Evolutionary conservation across 148 eudicot genomes (phyloP), one percentile per base, ranked within the genome.

Genomic region (Heliamphora exappendiculata): DNA sequence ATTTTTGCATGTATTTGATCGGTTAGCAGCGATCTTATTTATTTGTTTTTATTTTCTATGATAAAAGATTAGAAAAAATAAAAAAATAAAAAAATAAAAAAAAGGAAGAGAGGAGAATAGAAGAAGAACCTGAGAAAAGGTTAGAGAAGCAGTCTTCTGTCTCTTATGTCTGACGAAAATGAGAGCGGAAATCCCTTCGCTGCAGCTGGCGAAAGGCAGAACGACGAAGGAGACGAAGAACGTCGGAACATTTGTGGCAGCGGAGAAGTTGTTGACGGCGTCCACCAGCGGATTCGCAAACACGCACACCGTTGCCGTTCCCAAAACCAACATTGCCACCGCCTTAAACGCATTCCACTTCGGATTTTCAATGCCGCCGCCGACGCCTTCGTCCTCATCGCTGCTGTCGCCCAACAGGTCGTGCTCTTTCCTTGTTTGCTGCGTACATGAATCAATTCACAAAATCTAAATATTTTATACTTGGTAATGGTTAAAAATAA

Each of bases 361-460:
- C 20, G 72, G 72, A 67, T 24, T 42, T 67, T 24, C 1, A 6
- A 67, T 24, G 33, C 51, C 33, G 3, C 4, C 20, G 6, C 22
- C 51, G 33, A 31, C 33, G 3, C 4, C 20, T 10, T 39, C 51
- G 12, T 41, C 72, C 33, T 67, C 72, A 24, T 42, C 53, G n/a
- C 33, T 67, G 31, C 51, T 42, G 12, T 67, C 72, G 4, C 50
- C 72, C 72, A 67, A 24, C 51, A 67, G 42, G 34, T 41, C 50
- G 41, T 5, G 28, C 24, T 67, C 72, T 67, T 67, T 67, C 72
- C 72, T 67, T 16, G 72, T 67, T 67, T 67, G 72, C 72, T 67
- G 72, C 33, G 42, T 41, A 5, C n/a, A n/a, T n/a, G n/a, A n/a
- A n/a, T n/a, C n/a, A n/a, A n/a, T n/a, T n/a, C n/a, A n/a, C n/a